Conservation (phyloP, 2,329 filamentous ascomycete genomes). For the Epichloe gansuensis region DNA sequence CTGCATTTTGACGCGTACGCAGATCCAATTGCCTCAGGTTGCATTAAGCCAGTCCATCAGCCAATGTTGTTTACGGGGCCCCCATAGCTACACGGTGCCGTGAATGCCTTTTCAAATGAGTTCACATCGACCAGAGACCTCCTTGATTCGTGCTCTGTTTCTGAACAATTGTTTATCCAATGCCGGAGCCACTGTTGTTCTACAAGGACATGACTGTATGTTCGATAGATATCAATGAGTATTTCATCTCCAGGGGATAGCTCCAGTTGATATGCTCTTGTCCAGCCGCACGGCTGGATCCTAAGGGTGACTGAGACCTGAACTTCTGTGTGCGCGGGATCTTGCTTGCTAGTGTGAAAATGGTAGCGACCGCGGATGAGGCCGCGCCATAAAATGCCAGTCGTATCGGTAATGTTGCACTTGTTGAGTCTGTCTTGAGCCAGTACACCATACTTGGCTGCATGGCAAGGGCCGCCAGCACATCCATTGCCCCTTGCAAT, state of each 20-base stretch:
- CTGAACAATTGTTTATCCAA: not conserved
- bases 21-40: not conserved
- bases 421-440: not conserved
- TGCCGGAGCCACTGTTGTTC: too few relatives aligned
- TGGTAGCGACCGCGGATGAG: not conserved
- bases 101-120: not conserved
- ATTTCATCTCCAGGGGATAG: not conserved
- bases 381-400: not conserved
- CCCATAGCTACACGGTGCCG: not conserved
- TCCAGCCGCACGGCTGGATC: not conserved
- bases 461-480: not conserved
- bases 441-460: too few relatives aligned
- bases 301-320: not conserved
- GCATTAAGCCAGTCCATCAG: not conserved
- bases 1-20: not conserved
- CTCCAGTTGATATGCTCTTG: not conserved
- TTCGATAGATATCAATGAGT: not conserved
- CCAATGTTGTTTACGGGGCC: not conserved
- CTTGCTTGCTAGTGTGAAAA: not conserved
- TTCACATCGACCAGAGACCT: not conserved
- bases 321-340: not conserved
- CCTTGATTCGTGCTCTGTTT: not conserved
- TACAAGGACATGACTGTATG: not conserved
- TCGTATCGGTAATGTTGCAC: not conserved
- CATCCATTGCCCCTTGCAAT: not conserved